Evolutionary conservation across 1,284 basidiomycete species (phyloP).

Genomic region (Trichosporon coremiiforme): DNA sequence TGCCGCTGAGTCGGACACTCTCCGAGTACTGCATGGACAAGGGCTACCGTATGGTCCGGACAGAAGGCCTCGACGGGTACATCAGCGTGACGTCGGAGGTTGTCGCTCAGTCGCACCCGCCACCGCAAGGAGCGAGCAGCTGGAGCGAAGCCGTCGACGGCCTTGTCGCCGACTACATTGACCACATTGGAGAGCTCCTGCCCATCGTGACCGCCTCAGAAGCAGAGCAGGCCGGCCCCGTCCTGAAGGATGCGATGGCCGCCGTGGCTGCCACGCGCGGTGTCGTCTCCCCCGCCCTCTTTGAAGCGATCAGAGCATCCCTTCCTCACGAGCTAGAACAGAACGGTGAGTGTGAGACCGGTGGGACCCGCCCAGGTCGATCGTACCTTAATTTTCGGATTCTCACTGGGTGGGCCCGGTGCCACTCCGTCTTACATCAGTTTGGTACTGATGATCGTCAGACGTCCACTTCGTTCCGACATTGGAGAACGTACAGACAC

Average conservation of each 20-base stretch:
- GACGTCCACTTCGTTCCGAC: slow-evolving; percentile 34
- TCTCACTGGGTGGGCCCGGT: not conserved
- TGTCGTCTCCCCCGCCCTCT: slow-evolving; percentile 36
- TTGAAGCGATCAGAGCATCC: slow-evolving; percentile 34
- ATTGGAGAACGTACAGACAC: slow-evolving; percentile 35
- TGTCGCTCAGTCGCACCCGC: slow-evolving; percentile 12
- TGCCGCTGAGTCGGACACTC: slow-evolving; percentile 33
- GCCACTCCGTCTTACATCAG: no score
- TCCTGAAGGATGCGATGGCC: slow-evolving; percentile 36
- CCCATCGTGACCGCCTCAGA: slow-evolving; percentile 36
- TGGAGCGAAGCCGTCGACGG: slow-evolving; percentile 38
- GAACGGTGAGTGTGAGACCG: slow-evolving; percentile 28
- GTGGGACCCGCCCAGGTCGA: not conserved
- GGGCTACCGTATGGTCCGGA: slow-evolving; percentile 23
- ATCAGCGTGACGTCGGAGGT: slow-evolving; percentile 27
- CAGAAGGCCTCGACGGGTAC: slow-evolving; percentile 33
- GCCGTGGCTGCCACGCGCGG: slow-evolving; percentile 36
- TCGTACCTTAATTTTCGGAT: not conserved
- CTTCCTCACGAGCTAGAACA: slow-evolving; percentile 33
- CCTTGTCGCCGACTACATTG: slow-evolving; percentile 36
- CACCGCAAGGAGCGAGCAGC: slow-evolving; percentile 23
- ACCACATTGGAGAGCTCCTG: slow-evolving; percentile 31
- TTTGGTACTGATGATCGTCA: slow-evolving; percentile 18
- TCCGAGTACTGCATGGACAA: slow-evolving; percentile 23
- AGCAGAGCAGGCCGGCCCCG: slow-evolving; percentile 26